Conservation (phyloP, 78 protist species). For the Chrysochromulina tobinii region DNA sequence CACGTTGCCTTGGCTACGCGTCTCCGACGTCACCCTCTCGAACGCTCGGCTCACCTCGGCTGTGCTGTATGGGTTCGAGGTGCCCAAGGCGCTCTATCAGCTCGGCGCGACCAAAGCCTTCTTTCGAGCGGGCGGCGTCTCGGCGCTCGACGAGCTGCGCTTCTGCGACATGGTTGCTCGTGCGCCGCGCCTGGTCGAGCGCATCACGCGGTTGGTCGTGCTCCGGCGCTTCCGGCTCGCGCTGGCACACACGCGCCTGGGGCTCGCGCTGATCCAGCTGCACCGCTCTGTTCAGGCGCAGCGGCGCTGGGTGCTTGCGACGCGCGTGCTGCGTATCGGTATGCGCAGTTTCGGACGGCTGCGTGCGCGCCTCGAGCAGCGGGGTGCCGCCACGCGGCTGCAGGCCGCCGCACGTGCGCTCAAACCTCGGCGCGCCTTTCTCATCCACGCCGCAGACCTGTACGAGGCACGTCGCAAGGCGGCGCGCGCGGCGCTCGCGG, state of each 20-base stretch:
- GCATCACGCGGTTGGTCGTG: not conserved
- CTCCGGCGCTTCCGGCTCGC: not conserved
- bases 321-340: not conserved
- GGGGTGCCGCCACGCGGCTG: constrained; percentile 72
- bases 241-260: not conserved
- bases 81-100: not conserved
- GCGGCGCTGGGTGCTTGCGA: not conserved
- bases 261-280: constrained; percentile 53
- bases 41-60: not conserved
- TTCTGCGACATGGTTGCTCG: not conserved
- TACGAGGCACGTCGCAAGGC: not conserved
- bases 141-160: not conserved
- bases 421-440: constrained; percentile 57
- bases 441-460: constrained; percentile 34
- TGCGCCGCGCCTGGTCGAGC: not conserved
- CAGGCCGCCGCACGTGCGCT: constrained; percentile 80
- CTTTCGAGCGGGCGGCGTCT: constrained; percentile 17
- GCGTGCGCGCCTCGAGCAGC: constrained; percentile 80
- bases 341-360: constrained; percentile 49
- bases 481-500: too few relatives aligned
- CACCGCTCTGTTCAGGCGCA: constrained; percentile 37
- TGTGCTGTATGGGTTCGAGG: not conserved
- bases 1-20: not conserved
- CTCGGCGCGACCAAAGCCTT: not conserved
- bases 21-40: not conserved